Percentiles rank a stretch among this genome's conserved stretches.
Conservation (phyloP, 495 filamentous ascomycete genomes). For the Barbatosphaeria neglecta region DNA sequence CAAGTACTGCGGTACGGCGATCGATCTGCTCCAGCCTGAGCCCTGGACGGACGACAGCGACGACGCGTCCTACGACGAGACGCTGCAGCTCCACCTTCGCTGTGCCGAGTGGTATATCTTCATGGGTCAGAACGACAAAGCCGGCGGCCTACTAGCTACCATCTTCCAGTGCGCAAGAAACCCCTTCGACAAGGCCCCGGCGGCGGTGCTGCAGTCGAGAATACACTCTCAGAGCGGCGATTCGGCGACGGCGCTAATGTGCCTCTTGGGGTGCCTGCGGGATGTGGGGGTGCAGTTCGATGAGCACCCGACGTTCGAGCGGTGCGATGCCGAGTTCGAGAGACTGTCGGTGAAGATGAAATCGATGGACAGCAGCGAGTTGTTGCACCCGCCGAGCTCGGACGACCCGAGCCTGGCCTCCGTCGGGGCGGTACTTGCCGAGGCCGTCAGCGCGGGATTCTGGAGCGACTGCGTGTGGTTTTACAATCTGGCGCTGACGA, state of each 20-base stretch:
- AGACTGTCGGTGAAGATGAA: slow-evolving; percentile 47
- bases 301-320: slow-evolving; percentile 53
- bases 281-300: slow-evolving; percentile 56
- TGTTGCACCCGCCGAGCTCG: slow-evolving; percentile 38
- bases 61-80: slow-evolving; percentile 83
- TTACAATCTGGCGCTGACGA: slow-evolving; percentile 61
- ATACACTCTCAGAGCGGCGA: slow-evolving; percentile 65
- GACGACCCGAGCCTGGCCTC: slow-evolving; percentile 47
- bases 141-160: slow-evolving; percentile 49
- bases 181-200: slow-evolving; percentile 62
- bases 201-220: slow-evolving; percentile 67
- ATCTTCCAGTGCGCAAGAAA: slow-evolving; percentile 55
- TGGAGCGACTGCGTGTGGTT: slow-evolving; percentile 69
- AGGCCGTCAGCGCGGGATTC: slow-evolving; percentile 69
- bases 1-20: slow-evolving; percentile 63
- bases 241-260: slow-evolving; percentile 51
- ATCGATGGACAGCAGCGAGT: slow-evolving; percentile 41
- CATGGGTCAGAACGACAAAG: slow-evolving; percentile 52
- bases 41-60: slow-evolving; percentile 59
- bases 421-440: slow-evolving; percentile 62
- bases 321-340: slow-evolving; percentile 63
- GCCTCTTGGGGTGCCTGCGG: slow-evolving; percentile 53
- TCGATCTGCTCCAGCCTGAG: slow-evolving; percentile 64
- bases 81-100: slow-evolving; percentile 57
- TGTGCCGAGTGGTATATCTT: slow-evolving; percentile 75